Evolutionary conservation across 164 flowering plant species (phyloP), one percentile per base, ranked within the genome.

Genomic region (Taxillus chinensis): DNA sequence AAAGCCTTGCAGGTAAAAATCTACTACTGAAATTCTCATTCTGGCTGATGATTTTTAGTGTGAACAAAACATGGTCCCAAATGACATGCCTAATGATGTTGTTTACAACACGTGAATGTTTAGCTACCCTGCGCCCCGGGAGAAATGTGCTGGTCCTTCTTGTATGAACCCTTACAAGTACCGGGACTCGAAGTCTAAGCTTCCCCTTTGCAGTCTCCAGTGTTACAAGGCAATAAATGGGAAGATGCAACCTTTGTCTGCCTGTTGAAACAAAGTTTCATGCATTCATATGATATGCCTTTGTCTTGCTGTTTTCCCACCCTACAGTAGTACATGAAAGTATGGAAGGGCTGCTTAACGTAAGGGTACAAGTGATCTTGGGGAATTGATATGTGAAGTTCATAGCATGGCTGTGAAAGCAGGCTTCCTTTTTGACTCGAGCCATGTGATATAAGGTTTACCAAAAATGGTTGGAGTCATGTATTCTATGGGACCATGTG

Each of bases 121-220:
- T 80, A 87, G 95, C 49, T 87, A 87, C 67, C 95, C 91, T 39
- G 85, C 89, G 13, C 85, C 89, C 2, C 87, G 91, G 1, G 95
- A 82, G 67, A 82, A 76, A 64, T 87, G 95, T 76, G 89, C 86
- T 0, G 86, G 84, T 27, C 89, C 89, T 27, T 73, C 80, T 7
- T 85, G 95, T 60, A 71, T 71, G 2, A 86, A 84, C 45, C 41
- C 82, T 6, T 88, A 84, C 78, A 84, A 78, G 70, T 88, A 88
- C 49, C 78, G 91, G 7, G 89, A 86, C 67, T 84, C 95, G 10
- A 86, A 85, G 75, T 75, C 85, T 41, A 84, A 86, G 54, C 82
- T 84, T 45, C 95, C 91, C 0, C 74, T 88, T 0, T 88, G 95
- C 77, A 88, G 95, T 71, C 85, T 88, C 8, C 71, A 73, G 48